Base-by-base conservation (phyloP, 129 eudicot genomes). In the Tagetes patula region DNA sequence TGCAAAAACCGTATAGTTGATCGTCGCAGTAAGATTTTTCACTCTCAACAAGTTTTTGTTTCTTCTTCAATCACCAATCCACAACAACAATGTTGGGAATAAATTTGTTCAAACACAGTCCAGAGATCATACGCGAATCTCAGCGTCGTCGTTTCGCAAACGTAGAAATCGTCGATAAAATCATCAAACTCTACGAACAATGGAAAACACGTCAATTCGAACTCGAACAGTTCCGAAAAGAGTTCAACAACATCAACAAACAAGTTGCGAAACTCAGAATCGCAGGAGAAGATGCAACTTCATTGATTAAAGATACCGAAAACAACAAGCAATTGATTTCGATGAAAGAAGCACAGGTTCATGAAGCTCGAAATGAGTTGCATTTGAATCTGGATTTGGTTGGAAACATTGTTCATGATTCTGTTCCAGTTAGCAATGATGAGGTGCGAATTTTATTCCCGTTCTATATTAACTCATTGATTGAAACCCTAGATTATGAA, bases 81-180 rank as follows among this genome's bases (percentile, higher is more conserved):
- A 3, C 67, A 58, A 38, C 27, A 61, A 67, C 11, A 42, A 77
- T 77, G 96, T 54, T 90, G 82, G 96, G 84, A 73, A 75, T 87
- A 8, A 87, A 85, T 70, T 75, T 90, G 5, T 87, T 90, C 79
- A 83, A 84, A 50, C 74, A 80, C 4, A 79, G 80, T 63, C 97
- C 91, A 7, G 91, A 84, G 20, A 82, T 87, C 46, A 84, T 91
- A 27, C 79, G 95, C 14, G 95, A 91, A 69, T 91, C 97, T 40
- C 91, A 84, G 78, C 88, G 89, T 0, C 91, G 97, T 47, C 89
- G 97, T 6, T 91, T 79, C 66, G 87, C 86, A 5, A 76, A 78
- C n/a, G 91, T 85, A 11, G 87, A 65, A 56, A 60, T 91, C n/a
- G 95, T 91, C 1, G 91, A 91, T 67, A 80, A 87, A 67, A 85